These are phyloP conservation scores for Manihot esculenta DNA, from an alignment of 441 rosid genomes.

Conservation along the genomic window DNA sequence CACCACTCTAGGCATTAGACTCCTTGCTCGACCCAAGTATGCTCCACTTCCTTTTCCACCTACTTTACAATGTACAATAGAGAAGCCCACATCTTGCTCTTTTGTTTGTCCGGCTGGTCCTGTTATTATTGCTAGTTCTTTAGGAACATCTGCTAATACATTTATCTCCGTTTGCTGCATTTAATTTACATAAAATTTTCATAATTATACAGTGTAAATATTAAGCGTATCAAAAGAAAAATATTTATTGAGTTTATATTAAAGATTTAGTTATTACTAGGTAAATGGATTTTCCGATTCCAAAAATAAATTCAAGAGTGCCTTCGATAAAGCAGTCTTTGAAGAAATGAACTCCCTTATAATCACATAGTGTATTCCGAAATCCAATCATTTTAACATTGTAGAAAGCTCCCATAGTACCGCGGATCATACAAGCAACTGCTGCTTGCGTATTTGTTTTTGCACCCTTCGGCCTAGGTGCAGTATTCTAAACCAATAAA, in stretches of 20 bases:
- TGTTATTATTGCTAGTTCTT: not conserved
- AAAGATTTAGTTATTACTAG: not conserved
- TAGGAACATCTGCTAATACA: too few species aligned
- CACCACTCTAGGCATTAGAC: constrained; percentile 31
- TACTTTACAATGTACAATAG: constrained; percentile 21
- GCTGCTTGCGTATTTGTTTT: constrained; percentile 55
- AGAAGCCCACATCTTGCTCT: constrained; percentile 36
- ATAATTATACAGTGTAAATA: not conserved
- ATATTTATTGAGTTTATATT: not conserved
- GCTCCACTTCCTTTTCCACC: constrained; percentile 41
- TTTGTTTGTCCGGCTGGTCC: constrained; percentile 47
- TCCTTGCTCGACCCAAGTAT: constrained; percentile 41
- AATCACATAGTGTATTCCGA: too few species aligned
- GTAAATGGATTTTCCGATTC: not conserved
- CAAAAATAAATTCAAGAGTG: constrained; percentile 12
- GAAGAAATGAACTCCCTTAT: not conserved
- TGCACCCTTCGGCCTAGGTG: constrained; percentile 51
- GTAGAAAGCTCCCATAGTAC: constrained; percentile 58
- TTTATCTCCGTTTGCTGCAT: not conserved
- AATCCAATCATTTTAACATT: constrained; percentile 46
- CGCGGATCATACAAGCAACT: constrained; percentile 46
- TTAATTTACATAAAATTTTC: not conserved
- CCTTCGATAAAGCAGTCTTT: not conserved
- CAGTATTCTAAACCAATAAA: constrained; percentile 40
- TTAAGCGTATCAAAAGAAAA: not conserved